Conservation (phyloP, 129 eudicot species). For the Tanacetum coccineum region DNA sequence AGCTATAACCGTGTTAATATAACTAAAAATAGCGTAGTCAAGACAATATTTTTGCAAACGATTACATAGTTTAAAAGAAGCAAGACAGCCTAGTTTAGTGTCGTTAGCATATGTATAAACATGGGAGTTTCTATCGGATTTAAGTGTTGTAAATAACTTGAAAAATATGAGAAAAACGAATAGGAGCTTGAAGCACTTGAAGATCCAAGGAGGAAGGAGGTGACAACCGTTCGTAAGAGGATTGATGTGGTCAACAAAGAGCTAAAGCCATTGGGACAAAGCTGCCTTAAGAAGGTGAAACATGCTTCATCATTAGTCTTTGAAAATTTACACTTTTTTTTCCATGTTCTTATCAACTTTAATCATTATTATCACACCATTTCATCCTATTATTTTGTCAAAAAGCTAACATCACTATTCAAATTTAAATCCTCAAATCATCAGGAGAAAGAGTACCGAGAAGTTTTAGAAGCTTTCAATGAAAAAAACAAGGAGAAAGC, state of each 20-base stretch:
- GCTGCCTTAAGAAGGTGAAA: conserved; percentile 78
- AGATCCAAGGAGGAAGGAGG: conserved; percentile 90
- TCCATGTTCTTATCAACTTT: conserved; percentile 1
- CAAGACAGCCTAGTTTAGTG: no score
- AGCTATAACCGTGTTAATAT: no score
- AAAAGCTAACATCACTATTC: neutral
- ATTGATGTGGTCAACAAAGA: conserved; percentile 67
- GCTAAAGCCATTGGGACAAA: conserved; percentile 60
- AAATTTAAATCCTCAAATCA: neutral
- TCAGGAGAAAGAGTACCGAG: conserved; percentile 89
- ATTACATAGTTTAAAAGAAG: no score
- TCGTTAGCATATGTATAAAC: neutral
- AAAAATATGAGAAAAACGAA: neutral
- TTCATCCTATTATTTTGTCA: neutral
- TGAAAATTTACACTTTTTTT: conserved; percentile 22
- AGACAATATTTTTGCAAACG: neutral
- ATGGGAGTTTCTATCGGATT: neutral
- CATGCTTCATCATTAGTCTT: conserved; percentile 24
- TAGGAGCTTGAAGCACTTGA: conserved; percentile 68
- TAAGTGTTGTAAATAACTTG: neutral
- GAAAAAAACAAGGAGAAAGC: conserved; percentile 90
- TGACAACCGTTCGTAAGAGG: conserved; percentile 50
- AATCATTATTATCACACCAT: conserved; percentile 17
- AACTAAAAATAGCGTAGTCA: neutral
- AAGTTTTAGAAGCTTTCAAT: conserved; percentile 69